phyloP scores from a whole-genome alignment of 129 eudicot species.

The Heracleum sosnowskyi region DNA sequence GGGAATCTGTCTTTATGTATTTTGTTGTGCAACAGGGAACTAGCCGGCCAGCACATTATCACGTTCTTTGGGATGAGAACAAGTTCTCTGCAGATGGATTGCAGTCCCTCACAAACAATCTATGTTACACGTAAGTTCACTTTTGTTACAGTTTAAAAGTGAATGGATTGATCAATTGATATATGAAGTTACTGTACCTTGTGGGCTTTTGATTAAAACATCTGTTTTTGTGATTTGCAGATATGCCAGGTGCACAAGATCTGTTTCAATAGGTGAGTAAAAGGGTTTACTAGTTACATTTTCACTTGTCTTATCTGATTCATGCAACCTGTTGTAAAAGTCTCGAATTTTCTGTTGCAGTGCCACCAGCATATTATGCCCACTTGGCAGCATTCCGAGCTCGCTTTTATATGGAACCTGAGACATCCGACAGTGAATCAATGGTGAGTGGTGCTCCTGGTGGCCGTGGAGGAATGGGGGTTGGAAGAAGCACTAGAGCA shows the following conservation, averaged over 20 bases:
- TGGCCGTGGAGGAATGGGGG: conserved; percentile 36
- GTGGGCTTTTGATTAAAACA: too few relatives aligned
- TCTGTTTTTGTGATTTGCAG: conserved; percentile 22
- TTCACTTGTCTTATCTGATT: background rate
- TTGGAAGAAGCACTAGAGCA: conserved; percentile 40
- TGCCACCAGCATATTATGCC: conserved; percentile 84
- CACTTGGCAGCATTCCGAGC: conserved; percentile 86
- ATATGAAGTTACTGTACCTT: background rate
- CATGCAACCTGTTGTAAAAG: background rate
- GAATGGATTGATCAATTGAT: background rate
- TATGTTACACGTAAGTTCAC: conserved; percentile 63
- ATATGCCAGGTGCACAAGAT: conserved; percentile 80
- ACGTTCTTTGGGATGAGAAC: conserved; percentile 89
- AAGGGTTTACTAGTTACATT: background rate
- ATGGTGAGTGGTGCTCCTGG: conserved; percentile 50
- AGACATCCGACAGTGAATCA: conserved; percentile 76
- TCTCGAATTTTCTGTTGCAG: conserved; percentile 24
- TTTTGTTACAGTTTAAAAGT: background rate
- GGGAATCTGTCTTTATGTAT: background rate
- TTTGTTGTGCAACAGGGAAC: conserved; percentile 50
- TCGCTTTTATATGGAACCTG: conserved; percentile 81
- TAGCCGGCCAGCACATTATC: conserved; percentile 85
- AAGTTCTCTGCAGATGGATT: conserved; percentile 71
- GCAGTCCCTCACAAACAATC: conserved; percentile 68
- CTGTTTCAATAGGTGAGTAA: conserved; percentile 70